These are phyloP conservation scores for Cicer cuneatum DNA, from an alignment of 306 rosid genomes.

Conservation along the genomic window DNA sequence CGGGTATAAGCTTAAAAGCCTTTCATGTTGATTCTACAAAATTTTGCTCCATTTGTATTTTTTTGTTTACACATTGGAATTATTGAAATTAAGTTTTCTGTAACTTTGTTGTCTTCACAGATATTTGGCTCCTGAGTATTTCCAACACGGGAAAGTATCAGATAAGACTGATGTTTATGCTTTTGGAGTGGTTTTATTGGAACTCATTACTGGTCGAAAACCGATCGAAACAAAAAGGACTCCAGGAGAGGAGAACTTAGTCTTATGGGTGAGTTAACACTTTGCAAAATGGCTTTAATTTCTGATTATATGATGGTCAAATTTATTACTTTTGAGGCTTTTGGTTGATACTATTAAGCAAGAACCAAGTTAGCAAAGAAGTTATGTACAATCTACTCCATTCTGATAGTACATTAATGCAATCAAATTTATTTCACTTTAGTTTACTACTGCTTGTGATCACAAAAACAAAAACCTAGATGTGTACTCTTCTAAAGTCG, in stretches of 20 bases:
- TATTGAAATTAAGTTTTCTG: conserved; percentile 14
- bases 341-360: not conserved
- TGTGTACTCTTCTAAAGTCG: conserved; percentile 21
- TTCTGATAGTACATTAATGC: conserved; percentile 2
- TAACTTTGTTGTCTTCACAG: conserved; percentile 46
- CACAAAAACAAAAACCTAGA: conserved; percentile 27
- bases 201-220: conserved; percentile 90
- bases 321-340: conserved; percentile 35
- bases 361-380: not conserved
- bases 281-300: conserved; percentile 8
- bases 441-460: conserved; percentile 10
- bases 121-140: conserved; percentile 97
- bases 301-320: conserved; percentile 15
- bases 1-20: conserved; percentile 63
- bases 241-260: conserved; percentile 90
- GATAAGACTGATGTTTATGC: conserved; percentile 97
- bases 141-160: conserved; percentile 95
- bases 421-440: conserved; percentile 9
- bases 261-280: conserved; percentile 78
- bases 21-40: conserved; percentile 33
- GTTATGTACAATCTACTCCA: conserved; percentile 21
- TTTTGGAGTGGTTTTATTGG: conserved; percentile 89
- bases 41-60: not conserved
- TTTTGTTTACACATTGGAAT: conserved; percentile 19
- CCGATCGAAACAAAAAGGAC: conserved; percentile 82